Conservation (phyloP, 2,329 filamentous ascomycete species). For the Diaporthe helianthi region DNA sequence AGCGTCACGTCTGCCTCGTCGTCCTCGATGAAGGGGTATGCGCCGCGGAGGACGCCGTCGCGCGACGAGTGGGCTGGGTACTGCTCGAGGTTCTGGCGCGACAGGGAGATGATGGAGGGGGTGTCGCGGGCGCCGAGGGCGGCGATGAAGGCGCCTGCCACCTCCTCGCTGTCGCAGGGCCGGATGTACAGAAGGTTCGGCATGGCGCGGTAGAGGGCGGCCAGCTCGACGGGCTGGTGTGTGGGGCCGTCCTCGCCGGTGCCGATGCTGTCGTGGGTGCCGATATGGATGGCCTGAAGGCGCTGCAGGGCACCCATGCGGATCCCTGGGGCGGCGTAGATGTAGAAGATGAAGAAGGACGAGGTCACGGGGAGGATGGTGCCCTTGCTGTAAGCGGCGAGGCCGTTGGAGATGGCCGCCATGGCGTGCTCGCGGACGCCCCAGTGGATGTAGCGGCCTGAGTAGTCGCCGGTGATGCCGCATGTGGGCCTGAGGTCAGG, state of each 20-base stretch:
- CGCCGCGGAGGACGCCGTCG: slow-evolving; percentile 47
- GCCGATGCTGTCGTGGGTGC: slow-evolving; percentile 61
- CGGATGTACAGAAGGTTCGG: slow-evolving; percentile 61
- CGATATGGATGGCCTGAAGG: slow-evolving; percentile 58
- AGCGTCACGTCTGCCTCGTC: slow-evolving; percentile 46
- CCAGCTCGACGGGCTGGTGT: slow-evolving; percentile 61
- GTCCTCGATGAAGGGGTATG: slow-evolving; percentile 47
- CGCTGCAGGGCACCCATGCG: slow-evolving; percentile 60
- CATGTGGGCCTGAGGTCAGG: slow-evolving; percentile 37
- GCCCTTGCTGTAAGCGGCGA: slow-evolving; percentile 60
- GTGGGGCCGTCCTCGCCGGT: slow-evolving; percentile 63
- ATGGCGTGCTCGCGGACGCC: slow-evolving; percentile 69
- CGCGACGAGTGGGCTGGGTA: slow-evolving; percentile 42
- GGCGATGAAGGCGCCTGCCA: slow-evolving; percentile 51
- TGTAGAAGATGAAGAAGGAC: slow-evolving; percentile 65
- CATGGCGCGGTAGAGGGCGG: slow-evolving; percentile 60
- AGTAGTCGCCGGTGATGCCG: slow-evolving; percentile 52
- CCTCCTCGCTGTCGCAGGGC: slow-evolving; percentile 60
- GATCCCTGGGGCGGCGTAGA: slow-evolving; percentile 56
- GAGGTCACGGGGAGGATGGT: slow-evolving; percentile 62
- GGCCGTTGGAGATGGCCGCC: slow-evolving; percentile 62
- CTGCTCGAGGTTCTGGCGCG: slow-evolving; percentile 50
- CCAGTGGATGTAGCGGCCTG: slow-evolving; percentile 65
- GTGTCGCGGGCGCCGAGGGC: slow-evolving; percentile 46
- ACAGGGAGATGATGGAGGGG: slow-evolving; percentile 48